Base-by-base conservation (phyloP, 2,329 filamentous ascomycete species). In the Diaporthe sp. region DNA sequence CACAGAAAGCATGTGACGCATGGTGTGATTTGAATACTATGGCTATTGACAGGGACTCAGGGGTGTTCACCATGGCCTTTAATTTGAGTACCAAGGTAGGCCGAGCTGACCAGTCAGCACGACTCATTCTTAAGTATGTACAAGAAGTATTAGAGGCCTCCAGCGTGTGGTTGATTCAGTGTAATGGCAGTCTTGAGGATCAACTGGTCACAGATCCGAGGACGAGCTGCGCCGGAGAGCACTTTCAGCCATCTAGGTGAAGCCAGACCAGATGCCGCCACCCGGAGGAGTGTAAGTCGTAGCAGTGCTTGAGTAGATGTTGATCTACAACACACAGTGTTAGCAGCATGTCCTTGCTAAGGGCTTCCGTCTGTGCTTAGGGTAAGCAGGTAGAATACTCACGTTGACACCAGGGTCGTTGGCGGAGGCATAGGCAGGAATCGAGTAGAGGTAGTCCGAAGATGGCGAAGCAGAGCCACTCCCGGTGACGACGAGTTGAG, bases 401-500 rank as follows among this genome's bases (percentile, higher is more conserved):
- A 88, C 86, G 77, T 79, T 84, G 60, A 89, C 84, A n/a, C 87
- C 87, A 0, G 87, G 86, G 77, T 89, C 87, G 57, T 80, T 85
- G 80, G 88, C 85, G 2, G 84, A 76, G 5, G 84, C 85, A 72
- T 87, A 87, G 0, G 79, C 82, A 0, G 85, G 88, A 72, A 90
- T 89, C 13, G 81, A 84, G 6, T 86, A 84, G 42, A 89, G 77
- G 71, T 81, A 86, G 13, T 83, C 80, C 13, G 84, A 82, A 34
- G 84, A 81, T 0, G 89, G 88, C 10, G 80, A 79, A 4, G 83
- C 85, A 15, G 82, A 85, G 13, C 89, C 89, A 42, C 83, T 84
- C 28, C 88, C 89, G 4, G 87, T 86, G 17, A 91, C 85, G 25
- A 82, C 84, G 60, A 90, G 80, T 80, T 91, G 89, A 0, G 88